These are phyloP conservation scores for Gossypium thurberi DNA, from an alignment of 345 rosid species.

Conservation along the genomic window DNA sequence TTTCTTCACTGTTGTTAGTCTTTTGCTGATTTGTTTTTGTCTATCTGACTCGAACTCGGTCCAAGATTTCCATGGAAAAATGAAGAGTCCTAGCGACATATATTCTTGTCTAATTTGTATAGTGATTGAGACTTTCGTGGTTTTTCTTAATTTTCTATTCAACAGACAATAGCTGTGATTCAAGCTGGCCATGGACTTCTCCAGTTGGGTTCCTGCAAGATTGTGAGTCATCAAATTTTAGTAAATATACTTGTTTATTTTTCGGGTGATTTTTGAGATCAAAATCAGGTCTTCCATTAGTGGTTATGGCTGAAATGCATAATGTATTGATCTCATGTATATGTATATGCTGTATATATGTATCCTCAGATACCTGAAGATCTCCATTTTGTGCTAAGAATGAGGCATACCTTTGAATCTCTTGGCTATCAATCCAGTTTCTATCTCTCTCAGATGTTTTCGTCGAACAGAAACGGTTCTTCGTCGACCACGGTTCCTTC, in stretches of 20 bases:
- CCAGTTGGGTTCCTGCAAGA: conserved; percentile 93
- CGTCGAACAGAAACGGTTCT: conserved; percentile 49
- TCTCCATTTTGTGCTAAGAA: conserved; percentile 89
- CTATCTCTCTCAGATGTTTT: conserved; percentile 86
- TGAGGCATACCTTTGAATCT: conserved; percentile 93
- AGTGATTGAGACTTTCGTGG: conserved; percentile 7
- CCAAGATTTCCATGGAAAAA: too few relatives aligned
- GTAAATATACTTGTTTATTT: background rate
- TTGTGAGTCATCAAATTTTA: conserved; percentile 42
- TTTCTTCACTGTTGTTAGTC: conserved; percentile 7
- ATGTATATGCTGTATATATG: too few relatives aligned
- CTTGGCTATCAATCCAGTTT: conserved; percentile 88
- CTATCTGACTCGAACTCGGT: background rate
- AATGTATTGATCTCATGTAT: background rate
- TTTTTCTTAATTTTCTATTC: conserved; percentile 1
- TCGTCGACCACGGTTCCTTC: conserved; percentile 49
- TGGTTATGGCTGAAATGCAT: background rate
- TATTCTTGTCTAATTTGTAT: background rate
- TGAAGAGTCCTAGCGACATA: too few relatives aligned
- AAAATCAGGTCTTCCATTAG: background rate
- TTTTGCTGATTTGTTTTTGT: background rate
- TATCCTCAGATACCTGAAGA: conserved; percentile 81
- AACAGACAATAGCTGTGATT: conserved; percentile 93
- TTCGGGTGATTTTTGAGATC: background rate
- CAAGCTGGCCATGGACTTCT: conserved; percentile 99